These are phyloP conservation scores for Neoscytalidium dimidiatum DNA, from an alignment of 2,329 filamentous ascomycete species.

Conservation along the genomic window DNA sequence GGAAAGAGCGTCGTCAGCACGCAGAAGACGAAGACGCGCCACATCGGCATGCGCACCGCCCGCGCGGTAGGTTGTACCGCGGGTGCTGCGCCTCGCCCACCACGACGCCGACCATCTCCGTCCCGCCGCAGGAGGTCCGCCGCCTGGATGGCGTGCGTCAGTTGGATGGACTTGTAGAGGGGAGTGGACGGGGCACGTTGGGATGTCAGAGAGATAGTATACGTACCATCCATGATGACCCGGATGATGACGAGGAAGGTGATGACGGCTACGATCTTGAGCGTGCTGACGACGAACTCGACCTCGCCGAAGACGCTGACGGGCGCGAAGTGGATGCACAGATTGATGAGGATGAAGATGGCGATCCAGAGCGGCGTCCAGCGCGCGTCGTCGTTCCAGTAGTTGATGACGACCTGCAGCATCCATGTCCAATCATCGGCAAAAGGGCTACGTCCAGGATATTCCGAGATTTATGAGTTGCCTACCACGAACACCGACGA, in stretches of 20 bases:
- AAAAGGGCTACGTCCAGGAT: slow-evolving; percentile 43
- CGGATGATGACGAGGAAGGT: slow-evolving; percentile 88
- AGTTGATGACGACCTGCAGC: slow-evolving; percentile 82
- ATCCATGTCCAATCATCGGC: slow-evolving; percentile 75
- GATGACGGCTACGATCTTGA: slow-evolving; percentile 84
- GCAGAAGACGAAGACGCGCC: slow-evolving; percentile 87
- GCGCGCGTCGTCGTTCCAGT: slow-evolving; percentile 65
- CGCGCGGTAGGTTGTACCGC: slow-evolving; percentile 83
- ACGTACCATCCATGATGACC: slow-evolving; percentile 79
- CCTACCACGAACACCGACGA: background rate
- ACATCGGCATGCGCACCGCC: slow-evolving; percentile 93
- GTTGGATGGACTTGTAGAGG: no score
- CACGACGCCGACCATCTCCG: slow-evolving; percentile 74
- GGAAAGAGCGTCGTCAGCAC: slow-evolving; percentile 65
- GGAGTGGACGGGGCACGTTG: no score
- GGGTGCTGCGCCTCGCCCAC: slow-evolving; percentile 79
- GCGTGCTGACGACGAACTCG: slow-evolving; percentile 81
- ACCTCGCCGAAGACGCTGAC: slow-evolving; percentile 88
- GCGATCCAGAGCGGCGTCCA: slow-evolving; percentile 68
- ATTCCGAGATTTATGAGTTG: no score
- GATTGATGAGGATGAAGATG: slow-evolving; percentile 76
- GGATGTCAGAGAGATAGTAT: slow-evolving; percentile 35
- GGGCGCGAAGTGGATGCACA: slow-evolving; percentile 83
- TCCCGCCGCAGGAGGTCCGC: slow-evolving; percentile 62
- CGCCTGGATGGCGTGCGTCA: no score